Evolutionary conservation across 2,329 filamentous ascomycete species (phyloP).

Genomic region (Diplodia intermedia): DNA sequence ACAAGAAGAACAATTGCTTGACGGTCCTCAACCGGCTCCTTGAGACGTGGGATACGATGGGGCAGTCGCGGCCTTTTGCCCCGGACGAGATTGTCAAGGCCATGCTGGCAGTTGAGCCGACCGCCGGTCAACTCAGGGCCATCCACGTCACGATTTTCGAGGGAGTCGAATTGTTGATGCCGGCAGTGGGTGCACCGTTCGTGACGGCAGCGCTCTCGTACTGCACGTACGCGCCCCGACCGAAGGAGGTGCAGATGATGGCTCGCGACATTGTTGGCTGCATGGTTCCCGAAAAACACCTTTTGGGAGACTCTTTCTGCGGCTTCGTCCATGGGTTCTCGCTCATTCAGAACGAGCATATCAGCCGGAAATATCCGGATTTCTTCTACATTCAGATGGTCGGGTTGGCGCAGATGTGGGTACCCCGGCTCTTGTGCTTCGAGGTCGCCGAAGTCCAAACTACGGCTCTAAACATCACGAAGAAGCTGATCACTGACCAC

Average conservation of each 20-base stretch:
- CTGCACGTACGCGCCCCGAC: constrained; percentile 39
- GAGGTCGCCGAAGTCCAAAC: constrained; percentile 42
- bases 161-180: constrained; percentile 40
- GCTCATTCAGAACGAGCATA: constrained; percentile 37
- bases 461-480: constrained; percentile 37
- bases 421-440: constrained; percentile 41
- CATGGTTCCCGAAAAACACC: constrained; percentile 35
- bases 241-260: constrained; percentile 36
- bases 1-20: constrained; percentile 42
- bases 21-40: constrained; percentile 47
- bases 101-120: constrained; percentile 37
- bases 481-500: constrained; percentile 38
- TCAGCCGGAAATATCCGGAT: constrained; percentile 38
- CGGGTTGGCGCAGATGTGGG: constrained; percentile 36
- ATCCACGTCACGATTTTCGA: constrained; percentile 42
- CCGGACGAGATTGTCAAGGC: constrained; percentile 45
- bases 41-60: constrained; percentile 43
- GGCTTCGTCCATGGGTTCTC: constrained; percentile 37
- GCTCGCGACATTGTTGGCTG: constrained; percentile 38
- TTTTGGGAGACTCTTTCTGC: constrained; percentile 35
- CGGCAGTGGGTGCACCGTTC: constrained; percentile 43
- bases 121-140: constrained; percentile 9
- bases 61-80: constrained; percentile 39
- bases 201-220: constrained; percentile 43
- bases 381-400: constrained; percentile 40